Conservation (phyloP, 78 protist species). For the Cavenderia fasciculata region DNA sequence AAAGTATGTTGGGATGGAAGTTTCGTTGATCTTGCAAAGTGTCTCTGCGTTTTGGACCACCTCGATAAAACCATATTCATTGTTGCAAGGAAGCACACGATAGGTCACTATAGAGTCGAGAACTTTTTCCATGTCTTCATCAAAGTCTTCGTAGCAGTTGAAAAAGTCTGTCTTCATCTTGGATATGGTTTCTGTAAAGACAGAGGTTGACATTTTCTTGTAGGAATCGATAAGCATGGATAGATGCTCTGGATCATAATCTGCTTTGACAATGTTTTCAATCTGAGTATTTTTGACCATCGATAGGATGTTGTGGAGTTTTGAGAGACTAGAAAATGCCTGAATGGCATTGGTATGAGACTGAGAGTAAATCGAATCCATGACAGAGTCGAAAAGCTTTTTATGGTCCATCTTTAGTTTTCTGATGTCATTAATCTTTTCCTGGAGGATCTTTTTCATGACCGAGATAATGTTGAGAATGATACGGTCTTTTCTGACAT, state of each 20-base stretch:
- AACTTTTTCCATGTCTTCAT: not conserved
- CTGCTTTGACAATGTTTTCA: too few species aligned
- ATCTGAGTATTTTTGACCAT: too few species aligned
- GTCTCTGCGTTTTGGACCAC: constrained; percentile 74
- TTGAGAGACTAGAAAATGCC: too few species aligned
- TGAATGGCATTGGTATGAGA: too few species aligned
- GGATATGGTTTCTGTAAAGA: too few species aligned
- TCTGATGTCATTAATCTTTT: constrained; percentile 63
- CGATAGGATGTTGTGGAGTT: too few species aligned
- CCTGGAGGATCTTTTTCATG: constrained; percentile 88
- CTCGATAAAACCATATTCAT: constrained; percentile 71
- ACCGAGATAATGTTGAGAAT: constrained; percentile 91
- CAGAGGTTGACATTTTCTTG: too few species aligned
- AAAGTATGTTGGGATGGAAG: constrained; percentile 33
- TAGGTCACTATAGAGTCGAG: constrained; percentile 27
- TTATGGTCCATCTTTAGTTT: constrained; percentile 91
- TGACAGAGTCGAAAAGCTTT: constrained; percentile 83
- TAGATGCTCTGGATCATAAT: too few species aligned
- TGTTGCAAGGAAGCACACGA: constrained; percentile 28
- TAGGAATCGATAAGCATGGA: too few species aligned
- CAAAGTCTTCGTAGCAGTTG: not conserved
- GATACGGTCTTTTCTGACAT: constrained; percentile 51
- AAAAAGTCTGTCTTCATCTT: not conserved
- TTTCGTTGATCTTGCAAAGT: constrained; percentile 44
- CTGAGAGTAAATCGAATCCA: not conserved